Conservation (phyloP, 1,284 basidiomycete species). For the Pterulicium gracile region DNA sequence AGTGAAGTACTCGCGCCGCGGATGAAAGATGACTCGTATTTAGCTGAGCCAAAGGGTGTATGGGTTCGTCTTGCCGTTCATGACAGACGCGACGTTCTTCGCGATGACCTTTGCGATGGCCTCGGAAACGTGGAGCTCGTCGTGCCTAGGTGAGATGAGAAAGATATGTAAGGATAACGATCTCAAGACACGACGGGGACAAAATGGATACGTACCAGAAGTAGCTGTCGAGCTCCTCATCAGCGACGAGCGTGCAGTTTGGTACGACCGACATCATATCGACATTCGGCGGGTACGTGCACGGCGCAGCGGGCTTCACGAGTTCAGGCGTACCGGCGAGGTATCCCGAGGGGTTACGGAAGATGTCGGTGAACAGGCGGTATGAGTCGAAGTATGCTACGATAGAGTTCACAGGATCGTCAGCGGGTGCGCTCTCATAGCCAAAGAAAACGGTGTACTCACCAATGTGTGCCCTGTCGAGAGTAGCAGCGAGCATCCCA, state of each 20-base stretch:
- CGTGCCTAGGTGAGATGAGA: constrained; percentile 14
- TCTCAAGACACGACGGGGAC: no score
- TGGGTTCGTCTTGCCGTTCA: constrained; percentile 15
- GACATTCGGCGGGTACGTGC: constrained; percentile 16
- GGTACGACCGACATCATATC: constrained; percentile 8
- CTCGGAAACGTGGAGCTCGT: constrained; percentile 20
- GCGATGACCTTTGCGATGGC: constrained; percentile 22
- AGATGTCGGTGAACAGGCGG: constrained; percentile 23
- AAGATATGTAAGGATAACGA: not conserved
- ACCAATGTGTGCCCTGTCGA: constrained; percentile 28
- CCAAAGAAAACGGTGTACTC: constrained; percentile 8
- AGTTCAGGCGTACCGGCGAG: constrained; percentile 24
- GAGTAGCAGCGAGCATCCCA: constrained; percentile 17
- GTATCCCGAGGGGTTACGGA: constrained; percentile 19
- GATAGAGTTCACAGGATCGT: constrained; percentile 12
- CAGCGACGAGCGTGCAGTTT: constrained; percentile 17
- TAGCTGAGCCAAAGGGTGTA: constrained; percentile 21
- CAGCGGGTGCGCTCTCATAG: constrained; percentile 13
- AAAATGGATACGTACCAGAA: constrained; percentile 21
- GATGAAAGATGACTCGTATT: not conserved
- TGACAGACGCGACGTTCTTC: constrained; percentile 17
- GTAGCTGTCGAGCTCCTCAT: constrained; percentile 20
- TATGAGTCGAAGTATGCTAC: constrained; percentile 24
- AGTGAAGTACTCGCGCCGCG: not conserved
- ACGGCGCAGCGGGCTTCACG: constrained; percentile 19